A percentile compares a stretch with the other conserved stretches of the same genome.
Conservation (phyloP, 805 yeast genomes). For the Cyberlindnera amylophila region DNA sequence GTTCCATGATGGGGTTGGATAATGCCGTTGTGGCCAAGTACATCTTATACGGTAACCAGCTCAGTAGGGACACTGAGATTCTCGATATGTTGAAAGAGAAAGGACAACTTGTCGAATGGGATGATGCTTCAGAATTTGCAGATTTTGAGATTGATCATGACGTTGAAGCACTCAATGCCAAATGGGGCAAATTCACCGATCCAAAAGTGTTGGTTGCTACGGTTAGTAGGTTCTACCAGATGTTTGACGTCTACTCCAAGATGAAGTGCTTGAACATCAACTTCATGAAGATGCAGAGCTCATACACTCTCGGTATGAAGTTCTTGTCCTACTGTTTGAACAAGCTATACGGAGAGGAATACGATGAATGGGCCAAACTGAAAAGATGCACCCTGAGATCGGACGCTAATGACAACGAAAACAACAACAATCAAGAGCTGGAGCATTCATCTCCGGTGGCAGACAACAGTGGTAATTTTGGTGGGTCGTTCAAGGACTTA, state of each 20-base stretch:
- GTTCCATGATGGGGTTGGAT: constrained; percentile 1
- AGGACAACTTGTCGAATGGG: not conserved
- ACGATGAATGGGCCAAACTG: constrained; percentile 1
- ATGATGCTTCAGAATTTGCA: constrained; percentile 1
- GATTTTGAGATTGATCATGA: constrained; percentile 10
- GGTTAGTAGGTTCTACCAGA: not conserved
- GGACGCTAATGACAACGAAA: no score
- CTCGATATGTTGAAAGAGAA: constrained; percentile 6
- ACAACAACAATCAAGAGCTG: no score
- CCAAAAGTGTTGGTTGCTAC: constrained; percentile 6
- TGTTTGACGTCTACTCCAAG: constrained; percentile 1
- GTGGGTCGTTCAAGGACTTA: constrained; percentile 11
- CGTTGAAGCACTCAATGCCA: not conserved
- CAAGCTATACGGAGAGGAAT: constrained; percentile 4
- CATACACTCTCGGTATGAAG: constrained; percentile 5
- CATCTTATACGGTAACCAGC: constrained; percentile 3
- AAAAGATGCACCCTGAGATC: no score
- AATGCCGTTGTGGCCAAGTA: constrained; percentile 5
- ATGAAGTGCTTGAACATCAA: constrained; percentile 3
- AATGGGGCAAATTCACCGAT: constrained; percentile 5
- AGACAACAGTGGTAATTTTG: constrained; percentile 3
- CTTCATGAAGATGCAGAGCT: constrained; percentile 6
- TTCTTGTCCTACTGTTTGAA: constrained; percentile 8
- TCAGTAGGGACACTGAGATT: constrained; percentile 5
- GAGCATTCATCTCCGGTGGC: no score